These are phyloP conservation scores for Chara braunii DNA, from an alignment of 139 green algal species.

Conservation along the genomic window DNA sequence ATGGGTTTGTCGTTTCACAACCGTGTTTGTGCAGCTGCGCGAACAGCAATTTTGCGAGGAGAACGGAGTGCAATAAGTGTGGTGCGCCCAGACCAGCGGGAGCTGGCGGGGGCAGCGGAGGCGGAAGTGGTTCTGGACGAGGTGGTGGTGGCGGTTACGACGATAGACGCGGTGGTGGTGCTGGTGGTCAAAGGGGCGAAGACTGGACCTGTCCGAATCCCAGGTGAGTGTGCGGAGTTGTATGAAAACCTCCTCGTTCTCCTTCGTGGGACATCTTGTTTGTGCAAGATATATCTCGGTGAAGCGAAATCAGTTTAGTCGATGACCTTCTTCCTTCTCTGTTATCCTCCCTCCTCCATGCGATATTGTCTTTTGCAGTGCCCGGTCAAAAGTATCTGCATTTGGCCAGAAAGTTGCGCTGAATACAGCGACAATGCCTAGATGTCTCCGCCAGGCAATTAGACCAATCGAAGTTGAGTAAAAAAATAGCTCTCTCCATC, in stretches of 20 bases:
- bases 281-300: too few species aligned
- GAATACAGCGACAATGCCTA: not conserved
- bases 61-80: slow-evolving; percentile 16
- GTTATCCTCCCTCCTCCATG: not conserved
- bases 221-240: slow-evolving; percentile 1
- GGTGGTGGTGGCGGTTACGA: not conserved
- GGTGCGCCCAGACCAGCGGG: not conserved
- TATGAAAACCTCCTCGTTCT: not conserved
- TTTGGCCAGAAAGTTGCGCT: not conserved
- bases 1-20: too few species aligned
- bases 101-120: not conserved
- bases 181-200: slow-evolving; percentile 10
- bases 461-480: too few species aligned
- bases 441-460: too few species aligned
- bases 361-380: slow-evolving; percentile 2
- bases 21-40: slow-evolving; percentile 13
- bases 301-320: too few species aligned
- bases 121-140: not conserved
- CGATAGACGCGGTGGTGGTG: not conserved
- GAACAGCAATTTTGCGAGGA: slow-evolving; percentile 15
- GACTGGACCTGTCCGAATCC: slow-evolving; percentile 24
- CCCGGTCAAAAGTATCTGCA: not conserved
- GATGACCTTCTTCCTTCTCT: slow-evolving; percentile 12
- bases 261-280: too few species aligned
- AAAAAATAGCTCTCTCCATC: too few species aligned